Base-by-base conservation (phyloP, 306 rosid species). In the Begonia peltatifolia region DNA sequence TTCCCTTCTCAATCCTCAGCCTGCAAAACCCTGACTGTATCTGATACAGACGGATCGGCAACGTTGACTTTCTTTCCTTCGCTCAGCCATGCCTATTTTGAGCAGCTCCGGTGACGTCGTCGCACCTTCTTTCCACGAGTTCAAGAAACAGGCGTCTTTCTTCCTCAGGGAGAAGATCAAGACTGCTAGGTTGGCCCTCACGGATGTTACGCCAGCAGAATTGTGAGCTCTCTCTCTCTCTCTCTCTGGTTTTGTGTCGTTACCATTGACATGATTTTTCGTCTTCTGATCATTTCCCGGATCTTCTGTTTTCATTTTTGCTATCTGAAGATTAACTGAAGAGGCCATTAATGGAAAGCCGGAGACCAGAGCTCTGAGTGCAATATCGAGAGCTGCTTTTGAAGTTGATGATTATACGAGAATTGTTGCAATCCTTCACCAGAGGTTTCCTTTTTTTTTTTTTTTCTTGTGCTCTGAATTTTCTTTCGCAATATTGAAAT, bases 351-450 rank as follows among this genome's bases (percentile, higher is more conserved):
- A 54, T 69, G 99, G 79, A 60, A 86, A 83, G 74, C 77, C 92
- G 9, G 90, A 77, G 57, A 55, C 79, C n/a, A 71, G 68, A 47
- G 75, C 92, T 14, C 73, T 90, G 65, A 70, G 69, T 68, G 78
- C 95, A 58, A 90, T 90, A 55, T 90, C 99, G 57, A 86, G 51
- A 68, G 84, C 94, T 67, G 99, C 99, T 78, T 90, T 90, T 76
- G 99, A 90, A 49, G 53, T 90, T 1, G 99, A 86, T 52, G 99
- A 90, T 69, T 90, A 78, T 54, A 70, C 69, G 52, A 83, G 95
- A 70, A 70, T 73, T 42, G 76, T 66, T 42, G 79, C 66, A 51
- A 77, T 77, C 57, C 64, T 77, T 36, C 83, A 77, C 49, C 63
- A 73, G 50, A 70, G 76, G 73, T 75, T 58, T 56, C 20, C 25